phyloP scores from a whole-genome alignment of 169 alveolate species.

The Eimeria necatrix region DNA sequence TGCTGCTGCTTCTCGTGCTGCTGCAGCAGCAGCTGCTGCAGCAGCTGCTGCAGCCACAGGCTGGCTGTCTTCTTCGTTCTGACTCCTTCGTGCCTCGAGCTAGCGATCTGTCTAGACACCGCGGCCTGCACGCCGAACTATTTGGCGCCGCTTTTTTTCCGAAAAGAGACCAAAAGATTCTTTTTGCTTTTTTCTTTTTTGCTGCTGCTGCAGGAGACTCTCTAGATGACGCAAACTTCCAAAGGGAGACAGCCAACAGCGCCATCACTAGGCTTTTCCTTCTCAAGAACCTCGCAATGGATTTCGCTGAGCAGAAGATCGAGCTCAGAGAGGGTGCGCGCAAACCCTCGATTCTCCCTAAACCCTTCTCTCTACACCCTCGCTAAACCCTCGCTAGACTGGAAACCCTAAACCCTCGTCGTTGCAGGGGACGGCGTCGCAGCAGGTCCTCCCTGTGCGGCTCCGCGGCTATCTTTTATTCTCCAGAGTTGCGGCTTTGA shows the following conservation, averaged over 20 bases:
- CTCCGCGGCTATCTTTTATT: neutral
- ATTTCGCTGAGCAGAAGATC: slow-evolving; percentile 77
- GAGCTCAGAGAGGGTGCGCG: slow-evolving; percentile 58
- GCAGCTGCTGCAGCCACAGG: slow-evolving; percentile 8
- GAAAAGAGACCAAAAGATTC: neutral
- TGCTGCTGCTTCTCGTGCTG: slow-evolving; percentile 11
- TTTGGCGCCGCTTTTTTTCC: no score
- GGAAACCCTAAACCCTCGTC: neutral
- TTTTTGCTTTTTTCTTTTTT: neutral
- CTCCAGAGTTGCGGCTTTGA: neutral
- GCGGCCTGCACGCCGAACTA: no score
- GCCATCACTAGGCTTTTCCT: slow-evolving; percentile 91
- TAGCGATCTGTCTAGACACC: no score
- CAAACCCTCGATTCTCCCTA: neutral
- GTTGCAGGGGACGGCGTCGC: neutral
- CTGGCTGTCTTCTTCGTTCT: neutral
- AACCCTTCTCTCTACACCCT: neutral
- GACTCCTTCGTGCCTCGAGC: no score
- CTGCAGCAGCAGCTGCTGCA: slow-evolving; percentile 5
- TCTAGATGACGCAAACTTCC: slow-evolving; percentile 83
- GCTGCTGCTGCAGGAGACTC: slow-evolving; percentile 64
- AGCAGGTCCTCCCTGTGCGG: neutral
- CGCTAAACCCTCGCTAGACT: neutral
- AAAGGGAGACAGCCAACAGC: slow-evolving; percentile 89
- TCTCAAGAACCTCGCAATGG: slow-evolving; percentile 90